Evolutionary conservation across 768 basidiomycete genomes (phyloP).

Genomic region (Amanita exitialis): DNA sequence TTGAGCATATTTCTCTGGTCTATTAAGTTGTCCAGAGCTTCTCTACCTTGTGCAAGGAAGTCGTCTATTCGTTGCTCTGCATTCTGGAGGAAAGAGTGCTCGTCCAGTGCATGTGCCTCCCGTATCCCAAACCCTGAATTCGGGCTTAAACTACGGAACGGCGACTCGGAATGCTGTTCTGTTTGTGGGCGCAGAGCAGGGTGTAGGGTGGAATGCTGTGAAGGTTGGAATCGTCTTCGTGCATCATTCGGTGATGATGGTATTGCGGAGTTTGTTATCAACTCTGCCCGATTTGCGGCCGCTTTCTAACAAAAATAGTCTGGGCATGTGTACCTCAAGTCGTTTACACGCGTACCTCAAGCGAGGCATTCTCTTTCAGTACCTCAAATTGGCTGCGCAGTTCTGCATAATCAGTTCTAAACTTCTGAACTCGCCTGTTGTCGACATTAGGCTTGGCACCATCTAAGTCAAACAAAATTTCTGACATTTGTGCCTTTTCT

Average conservation of each 20-base stretch:
- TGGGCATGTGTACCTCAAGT: not conserved
- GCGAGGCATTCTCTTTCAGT: constrained; percentile 51
- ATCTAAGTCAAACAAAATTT: constrained; percentile 4
- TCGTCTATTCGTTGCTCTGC: constrained; percentile 79
- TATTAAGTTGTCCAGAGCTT: constrained; percentile 83
- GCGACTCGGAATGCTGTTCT: constrained; percentile 65
- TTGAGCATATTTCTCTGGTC: constrained; percentile 92
- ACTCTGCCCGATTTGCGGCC: constrained; percentile 50
- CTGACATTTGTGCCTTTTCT: constrained; percentile 90
- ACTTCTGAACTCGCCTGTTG: constrained; percentile 83
- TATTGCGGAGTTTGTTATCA: constrained; percentile 39
- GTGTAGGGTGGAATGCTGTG: constrained; percentile 42
- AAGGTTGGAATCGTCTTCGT: constrained; percentile 55
- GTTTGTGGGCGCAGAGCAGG: constrained; percentile 39
- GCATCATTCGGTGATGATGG: constrained; percentile 41
- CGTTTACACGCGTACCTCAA: constrained; percentile 26
- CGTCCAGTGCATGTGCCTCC: constrained; percentile 73
- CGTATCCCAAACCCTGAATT: constrained; percentile 45
- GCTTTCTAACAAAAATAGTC: constrained; percentile 34
- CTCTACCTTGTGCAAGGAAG: constrained; percentile 86
- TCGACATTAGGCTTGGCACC: not conserved
- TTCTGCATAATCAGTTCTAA: constrained; percentile 79
- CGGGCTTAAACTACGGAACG: constrained; percentile 59
- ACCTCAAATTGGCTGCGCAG: constrained; percentile 76
- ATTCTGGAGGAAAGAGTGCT: constrained; percentile 83